phyloP scores from a whole-genome alignment of 768 basidiomycete genomes.

The Leccinum rimulosum region DNA sequence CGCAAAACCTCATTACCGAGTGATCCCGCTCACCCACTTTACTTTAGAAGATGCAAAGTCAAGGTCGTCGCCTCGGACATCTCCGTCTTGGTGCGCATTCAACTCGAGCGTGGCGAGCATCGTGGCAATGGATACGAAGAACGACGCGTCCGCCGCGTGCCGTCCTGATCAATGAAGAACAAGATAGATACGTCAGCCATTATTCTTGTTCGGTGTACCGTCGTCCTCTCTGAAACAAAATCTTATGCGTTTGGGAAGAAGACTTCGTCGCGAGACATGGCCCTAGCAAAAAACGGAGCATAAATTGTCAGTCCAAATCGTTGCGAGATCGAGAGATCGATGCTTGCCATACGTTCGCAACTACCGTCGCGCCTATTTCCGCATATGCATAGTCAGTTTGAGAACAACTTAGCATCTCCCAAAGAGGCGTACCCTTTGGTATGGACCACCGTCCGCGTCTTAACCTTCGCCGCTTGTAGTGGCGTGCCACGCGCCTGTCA shows the following conservation, averaged over 20 bases:
- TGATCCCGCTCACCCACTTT: conserved; percentile 8
- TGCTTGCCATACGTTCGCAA: conserved; percentile 14
- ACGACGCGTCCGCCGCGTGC: conserved; percentile 1
- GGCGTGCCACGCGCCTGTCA: conserved; percentile 21
- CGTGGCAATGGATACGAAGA: conserved; percentile 2
- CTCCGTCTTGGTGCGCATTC: neutral
- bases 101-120: conserved; percentile 18
- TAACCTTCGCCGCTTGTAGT: conserved; percentile 20
- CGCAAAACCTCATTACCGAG: neutral
- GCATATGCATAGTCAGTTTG: no score
- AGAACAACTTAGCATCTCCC: neutral
- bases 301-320: neutral
- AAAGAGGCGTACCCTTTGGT: conserved; percentile 28
- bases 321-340: neutral
- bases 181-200: neutral
- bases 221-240: conserved; percentile 9
- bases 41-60: neutral
- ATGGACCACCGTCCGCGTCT: conserved; percentile 22
- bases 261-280: conserved; percentile 11
- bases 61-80: neutral
- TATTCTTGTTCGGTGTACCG: conserved; percentile 6
- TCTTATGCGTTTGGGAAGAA: conserved; percentile 11
- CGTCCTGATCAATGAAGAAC: neutral
- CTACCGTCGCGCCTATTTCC: conserved; percentile 7
- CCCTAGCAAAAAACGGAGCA: neutral